Base-by-base conservation (phyloP, 495 filamentous ascomycete genomes). In the Penicillium egyptiacum region DNA sequence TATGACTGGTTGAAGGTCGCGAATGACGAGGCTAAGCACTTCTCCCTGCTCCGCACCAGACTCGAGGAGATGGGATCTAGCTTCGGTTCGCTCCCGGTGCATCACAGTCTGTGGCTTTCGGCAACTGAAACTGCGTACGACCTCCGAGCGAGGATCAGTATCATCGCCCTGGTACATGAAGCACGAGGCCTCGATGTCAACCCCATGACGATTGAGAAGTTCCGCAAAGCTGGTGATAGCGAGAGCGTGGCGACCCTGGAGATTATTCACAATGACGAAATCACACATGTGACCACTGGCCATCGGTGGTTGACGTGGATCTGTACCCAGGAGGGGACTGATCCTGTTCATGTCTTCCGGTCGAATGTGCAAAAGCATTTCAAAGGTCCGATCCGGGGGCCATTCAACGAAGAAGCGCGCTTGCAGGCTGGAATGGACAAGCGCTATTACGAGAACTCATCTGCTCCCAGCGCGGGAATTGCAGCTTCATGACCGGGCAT, bases 1-100 rank as follows among this genome's bases (percentile, higher is more conserved):
- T 75, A 80, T 49, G 79, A 82, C 57, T 82, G 79, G 79, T 59
- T 82, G 20, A 82, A 82, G 55, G 79, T 82, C 1, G 79, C 79
- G 4, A 79, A 69, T 31, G 79, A 82, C 39, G 79, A 82, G 56
- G 78, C 79, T 5, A 82, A 82, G 37, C 79, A 82, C 50, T 82
- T 82, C 44, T 81, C 79, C 1, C 61, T 82, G 1, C 73, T 82
- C 1, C 77, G 79, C 11, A 66, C 78, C 0, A 65, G 79, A 22
- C 60, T 82, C 16, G 79, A 82, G 53, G 77, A 82, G 52, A 43
- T 82, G 59, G 79, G 78, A 1, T 76, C 76, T 17, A 61, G 70
- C 35, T 82, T 80, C 35, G 79, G 79, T 7, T 77, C 78, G 1
- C 61, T 82, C 1, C 77, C 79, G 0, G 79, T 82, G 0, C 79